Conservation (phyloP, 1,284 basidiomycete genomes). For the Tilletia horrida region DNA sequence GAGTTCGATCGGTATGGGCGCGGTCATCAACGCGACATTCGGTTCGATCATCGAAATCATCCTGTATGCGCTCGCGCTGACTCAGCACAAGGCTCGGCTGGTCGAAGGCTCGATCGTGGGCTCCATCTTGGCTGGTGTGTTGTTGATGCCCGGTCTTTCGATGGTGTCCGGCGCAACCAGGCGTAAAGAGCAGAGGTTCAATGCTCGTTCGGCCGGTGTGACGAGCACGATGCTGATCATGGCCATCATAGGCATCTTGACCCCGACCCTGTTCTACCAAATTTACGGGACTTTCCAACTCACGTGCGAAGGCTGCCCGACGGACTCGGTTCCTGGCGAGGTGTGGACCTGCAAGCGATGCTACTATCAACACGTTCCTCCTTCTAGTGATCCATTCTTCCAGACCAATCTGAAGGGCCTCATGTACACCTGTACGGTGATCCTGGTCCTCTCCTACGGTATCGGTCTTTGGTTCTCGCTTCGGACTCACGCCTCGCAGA, state of each 20-base stretch:
- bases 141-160: constrained; percentile 93
- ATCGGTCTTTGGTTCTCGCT: constrained; percentile 98
- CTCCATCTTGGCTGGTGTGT: constrained; percentile 84
- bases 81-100: constrained; percentile 81
- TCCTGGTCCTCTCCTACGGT: constrained; percentile 89
- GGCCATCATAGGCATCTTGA: constrained; percentile 95
- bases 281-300: constrained; percentile 96
- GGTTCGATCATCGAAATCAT: constrained; percentile 97
- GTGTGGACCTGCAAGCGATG: constrained; percentile 83
- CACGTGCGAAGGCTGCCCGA: constrained; percentile 84
- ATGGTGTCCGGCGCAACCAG: constrained; percentile 92
- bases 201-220: constrained; percentile 94
- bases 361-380: constrained; percentile 91
- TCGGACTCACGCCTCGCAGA: constrained; percentile 94
- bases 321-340: constrained; percentile 32
- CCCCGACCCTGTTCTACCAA: constrained; percentile 97
- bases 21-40: constrained; percentile 98
- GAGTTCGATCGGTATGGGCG: constrained; percentile 97
- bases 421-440: constrained; percentile 88
- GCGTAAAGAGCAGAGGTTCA: constrained; percentile 95
- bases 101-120: constrained; percentile 98
- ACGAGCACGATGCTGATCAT: constrained; percentile 99
- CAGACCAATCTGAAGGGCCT: constrained; percentile 86
- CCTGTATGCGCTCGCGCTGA: constrained; percentile 84
- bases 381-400: constrained; percentile 90